Percentiles rank a stretch among this genome's conserved stretches.
phyloP scores from a whole-genome alignment of 1,139 yeast genomes.

The Candida tetrigidarum region DNA sequence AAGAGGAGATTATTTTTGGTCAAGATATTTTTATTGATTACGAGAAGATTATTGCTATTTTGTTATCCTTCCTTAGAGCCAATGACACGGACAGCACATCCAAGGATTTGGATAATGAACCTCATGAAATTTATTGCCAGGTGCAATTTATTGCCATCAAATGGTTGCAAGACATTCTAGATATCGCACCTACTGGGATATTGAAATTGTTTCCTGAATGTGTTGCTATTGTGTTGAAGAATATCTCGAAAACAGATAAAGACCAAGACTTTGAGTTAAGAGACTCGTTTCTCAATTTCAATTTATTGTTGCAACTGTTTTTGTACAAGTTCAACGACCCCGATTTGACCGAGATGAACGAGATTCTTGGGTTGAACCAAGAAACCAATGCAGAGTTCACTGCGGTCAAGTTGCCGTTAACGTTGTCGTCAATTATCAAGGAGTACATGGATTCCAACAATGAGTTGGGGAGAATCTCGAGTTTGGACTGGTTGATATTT shows the following conservation, averaged over 20 bases:
- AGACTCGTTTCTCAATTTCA: slow-evolving; percentile 41
- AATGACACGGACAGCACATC: slow-evolving; percentile 21
- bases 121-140: slow-evolving; percentile 62
- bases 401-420: slow-evolving; percentile 40
- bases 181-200: slow-evolving; percentile 77
- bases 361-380: slow-evolving; percentile 36
- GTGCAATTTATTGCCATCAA: slow-evolving; percentile 79
- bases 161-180: slow-evolving; percentile 81
- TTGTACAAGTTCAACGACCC: slow-evolving; percentile 32
- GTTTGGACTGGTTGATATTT: slow-evolving; percentile 90
- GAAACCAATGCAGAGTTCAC: slow-evolving; percentile 47
- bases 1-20: slow-evolving; percentile 61
- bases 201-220: slow-evolving; percentile 59
- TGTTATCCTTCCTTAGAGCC: slow-evolving; percentile 75
- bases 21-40: slow-evolving; percentile 87
- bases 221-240: slow-evolving; percentile 41
- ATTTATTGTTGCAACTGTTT: slow-evolving; percentile 37
- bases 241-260: slow-evolving; percentile 40
- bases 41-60: slow-evolving; percentile 76
- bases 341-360: slow-evolving; percentile 20
- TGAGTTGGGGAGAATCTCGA: slow-evolving; percentile 82
- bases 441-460: slow-evolving; percentile 48
- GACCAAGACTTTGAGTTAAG: slow-evolving; percentile 45
- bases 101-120: slow-evolving; percentile 38
- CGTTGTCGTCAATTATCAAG: slow-evolving; percentile 38